These are phyloP conservation scores for Erysiphe pulchra DNA, from an alignment of 2,329 filamentous ascomycete species.

Conservation along the genomic window DNA sequence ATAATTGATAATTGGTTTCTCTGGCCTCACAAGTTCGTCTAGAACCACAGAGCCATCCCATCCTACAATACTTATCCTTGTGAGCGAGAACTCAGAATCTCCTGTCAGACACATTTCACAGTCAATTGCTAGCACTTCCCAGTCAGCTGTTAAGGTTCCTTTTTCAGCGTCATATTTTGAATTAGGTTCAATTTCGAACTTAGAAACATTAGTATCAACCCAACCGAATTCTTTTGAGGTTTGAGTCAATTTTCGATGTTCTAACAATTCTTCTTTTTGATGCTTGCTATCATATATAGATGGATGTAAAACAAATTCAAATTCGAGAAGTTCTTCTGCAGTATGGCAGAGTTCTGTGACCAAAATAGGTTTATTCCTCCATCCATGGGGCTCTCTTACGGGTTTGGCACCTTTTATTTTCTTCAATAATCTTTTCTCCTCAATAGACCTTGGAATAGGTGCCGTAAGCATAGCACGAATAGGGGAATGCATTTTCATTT, in stretches of 20 bases:
- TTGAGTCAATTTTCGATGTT: conserved; percentile 23
- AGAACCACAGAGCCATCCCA: conserved; percentile 68
- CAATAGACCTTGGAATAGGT: conserved; percentile 40
- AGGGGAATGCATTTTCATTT: conserved; percentile 63
- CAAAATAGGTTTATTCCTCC: conserved; percentile 52
- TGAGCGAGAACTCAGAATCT: conserved; percentile 55
- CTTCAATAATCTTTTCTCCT: conserved; percentile 26
- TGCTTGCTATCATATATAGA: conserved; percentile 34
- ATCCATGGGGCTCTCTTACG: conserved; percentile 35
- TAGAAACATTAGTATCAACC: conserved; percentile 49
- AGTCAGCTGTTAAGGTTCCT: conserved; percentile 59
- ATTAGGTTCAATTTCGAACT: conserved; percentile 6
- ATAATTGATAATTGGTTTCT: conserved; percentile 74
- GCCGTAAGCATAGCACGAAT: conserved; percentile 61
- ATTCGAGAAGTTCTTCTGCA: conserved; percentile 49
- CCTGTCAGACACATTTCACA: conserved; percentile 95
- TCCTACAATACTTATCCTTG: conserved; percentile 61
- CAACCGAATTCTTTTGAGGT: conserved; percentile 38
- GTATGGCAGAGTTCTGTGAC: conserved; percentile 57
- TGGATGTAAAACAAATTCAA: conserved; percentile 68
- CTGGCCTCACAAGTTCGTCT: conserved; percentile 80
- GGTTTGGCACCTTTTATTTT: conserved; percentile 26
- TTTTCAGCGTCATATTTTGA: conserved; percentile 41
- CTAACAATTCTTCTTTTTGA: conserved; percentile 26
- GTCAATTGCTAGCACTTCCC: conserved; percentile 58